phyloP scores from a whole-genome alignment of 805 yeast species.

The Huiozyma naganishii region DNA sequence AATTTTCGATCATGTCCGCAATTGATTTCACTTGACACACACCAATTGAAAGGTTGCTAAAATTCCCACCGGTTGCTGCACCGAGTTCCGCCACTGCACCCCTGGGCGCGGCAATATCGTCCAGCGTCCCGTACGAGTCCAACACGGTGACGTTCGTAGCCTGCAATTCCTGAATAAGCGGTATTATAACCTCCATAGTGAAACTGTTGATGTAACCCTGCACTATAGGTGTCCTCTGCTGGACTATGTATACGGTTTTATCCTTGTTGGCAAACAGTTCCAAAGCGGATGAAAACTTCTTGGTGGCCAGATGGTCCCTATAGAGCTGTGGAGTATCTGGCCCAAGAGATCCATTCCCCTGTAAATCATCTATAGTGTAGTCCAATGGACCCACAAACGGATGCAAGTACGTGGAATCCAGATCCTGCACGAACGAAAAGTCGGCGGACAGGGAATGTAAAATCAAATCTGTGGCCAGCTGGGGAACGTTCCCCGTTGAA shows the following conservation, averaged over 20 bases:
- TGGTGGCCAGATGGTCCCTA: conserved; percentile 2
- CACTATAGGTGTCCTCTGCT: conserved; percentile 77
- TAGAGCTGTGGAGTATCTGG: background rate
- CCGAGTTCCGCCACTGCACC: background rate
- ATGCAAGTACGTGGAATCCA: conserved; percentile 54
- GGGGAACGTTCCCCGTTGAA: conserved; percentile 85
- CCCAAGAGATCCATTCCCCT: background rate
- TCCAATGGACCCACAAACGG: conserved; percentile 84
- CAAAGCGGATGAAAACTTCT: conserved; percentile 43
- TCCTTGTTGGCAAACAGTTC: conserved; percentile 47
- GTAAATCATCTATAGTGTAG: conserved; percentile 16
- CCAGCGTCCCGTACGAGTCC: conserved; percentile 61
- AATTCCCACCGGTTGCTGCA: background rate
- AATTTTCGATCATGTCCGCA: conserved; percentile 12
- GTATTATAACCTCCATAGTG: conserved; percentile 39
- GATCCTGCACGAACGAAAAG: conserved; percentile 39
- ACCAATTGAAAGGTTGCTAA: conserved; percentile 15
- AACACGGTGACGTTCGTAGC: conserved; percentile 43
- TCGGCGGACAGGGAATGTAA: conserved; percentile 35
- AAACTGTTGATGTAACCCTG: conserved; percentile 47
- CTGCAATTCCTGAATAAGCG: conserved; percentile 33
- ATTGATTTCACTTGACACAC: conserved; percentile 16
- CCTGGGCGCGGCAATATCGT: conserved; percentile 6
- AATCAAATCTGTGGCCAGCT: conserved; percentile 62
- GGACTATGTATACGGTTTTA: conserved; percentile 46